These are phyloP conservation scores for Sanguinoderma infundibulare DNA, from an alignment of 1,284 basidiomycete species.

Conservation along the genomic window DNA sequence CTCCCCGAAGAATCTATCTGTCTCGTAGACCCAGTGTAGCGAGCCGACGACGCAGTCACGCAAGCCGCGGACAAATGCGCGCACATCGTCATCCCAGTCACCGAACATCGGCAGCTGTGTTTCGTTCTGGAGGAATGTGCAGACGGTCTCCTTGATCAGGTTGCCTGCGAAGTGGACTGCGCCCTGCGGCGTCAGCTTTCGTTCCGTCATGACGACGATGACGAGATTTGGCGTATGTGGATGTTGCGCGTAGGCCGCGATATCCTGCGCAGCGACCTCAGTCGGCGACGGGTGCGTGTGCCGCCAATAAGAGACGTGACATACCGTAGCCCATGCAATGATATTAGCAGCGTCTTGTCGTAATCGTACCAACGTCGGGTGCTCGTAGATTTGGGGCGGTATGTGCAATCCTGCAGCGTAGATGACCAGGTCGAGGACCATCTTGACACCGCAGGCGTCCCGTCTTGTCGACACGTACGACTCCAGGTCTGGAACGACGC, in stretches of 20 bases:
- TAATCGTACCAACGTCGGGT: constrained; percentile 39
- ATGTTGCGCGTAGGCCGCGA: constrained; percentile 51
- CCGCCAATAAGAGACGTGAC: constrained; percentile 5
- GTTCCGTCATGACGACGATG: constrained; percentile 44
- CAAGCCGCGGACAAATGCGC: constrained; percentile 49
- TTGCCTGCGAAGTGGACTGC: constrained; percentile 50
- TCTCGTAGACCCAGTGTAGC: constrained; percentile 65
- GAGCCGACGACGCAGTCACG: constrained; percentile 56
- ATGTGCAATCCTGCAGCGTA: constrained; percentile 52
- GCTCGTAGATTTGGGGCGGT: constrained; percentile 37
- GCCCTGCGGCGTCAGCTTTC: constrained; percentile 47
- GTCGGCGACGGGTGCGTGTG: neutral
- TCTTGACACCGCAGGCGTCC: constrained; percentile 51
- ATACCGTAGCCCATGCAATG: constrained; percentile 52
- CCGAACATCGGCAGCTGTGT: constrained; percentile 26
- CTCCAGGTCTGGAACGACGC: constrained; percentile 45
- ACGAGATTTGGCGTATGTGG: constrained; percentile 50
- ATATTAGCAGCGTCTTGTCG: constrained; percentile 48
- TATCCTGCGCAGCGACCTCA: constrained; percentile 43
- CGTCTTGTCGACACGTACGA: constrained; percentile 50
- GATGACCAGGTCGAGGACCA: constrained; percentile 59
- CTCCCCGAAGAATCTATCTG: constrained; percentile 57
- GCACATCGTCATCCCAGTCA: constrained; percentile 36
- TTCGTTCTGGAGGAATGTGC: constrained; percentile 42
- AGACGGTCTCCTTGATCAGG: constrained; percentile 45